phyloP scores from a whole-genome alignment of 1,284 basidiomycete genomes.

The Peniophora sp. region DNA sequence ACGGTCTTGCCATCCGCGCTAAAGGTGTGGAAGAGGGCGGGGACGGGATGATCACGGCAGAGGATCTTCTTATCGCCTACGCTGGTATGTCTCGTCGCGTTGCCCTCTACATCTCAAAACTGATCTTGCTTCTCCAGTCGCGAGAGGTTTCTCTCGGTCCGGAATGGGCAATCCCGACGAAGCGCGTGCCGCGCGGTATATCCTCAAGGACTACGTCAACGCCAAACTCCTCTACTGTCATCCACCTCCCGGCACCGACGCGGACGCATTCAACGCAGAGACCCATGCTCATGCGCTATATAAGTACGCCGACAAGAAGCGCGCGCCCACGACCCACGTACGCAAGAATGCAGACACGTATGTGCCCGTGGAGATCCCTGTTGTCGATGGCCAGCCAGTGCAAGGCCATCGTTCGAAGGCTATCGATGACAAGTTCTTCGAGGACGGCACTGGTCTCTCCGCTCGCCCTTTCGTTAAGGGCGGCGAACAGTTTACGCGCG shows the following conservation, averaged over 20 bases:
- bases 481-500: conserved; percentile 53
- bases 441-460: conserved; percentile 39
- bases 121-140: conserved; percentile 46
- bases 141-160: conserved; percentile 87
- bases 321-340: conserved; percentile 80
- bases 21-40: conserved; percentile 79
- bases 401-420: conserved; percentile 50
- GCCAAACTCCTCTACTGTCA: conserved; percentile 90
- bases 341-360: conserved; percentile 79
- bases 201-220: conserved; percentile 97
- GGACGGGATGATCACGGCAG: conserved; percentile 69
- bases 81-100: conserved; percentile 59
- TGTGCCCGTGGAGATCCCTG: conserved; percentile 30
- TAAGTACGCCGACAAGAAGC: conserved; percentile 66
- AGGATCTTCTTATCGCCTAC: conserved; percentile 84
- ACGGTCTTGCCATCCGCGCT: conserved; percentile 78
- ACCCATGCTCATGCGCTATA: conserved; percentile 60
- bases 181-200: conserved; percentile 85
- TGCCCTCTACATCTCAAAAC: neutral
- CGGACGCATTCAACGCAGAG: conserved; percentile 73
- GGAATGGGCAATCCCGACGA: conserved; percentile 98
- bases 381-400: conserved; percentile 20
- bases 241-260: conserved; percentile 68
- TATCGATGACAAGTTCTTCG: conserved; percentile 85
- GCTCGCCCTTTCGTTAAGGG: conserved; percentile 56